A percentile compares a stretch with the other conserved stretches of the same genome.
phyloP scores from a whole-genome alignment of 495 filamentous ascomycete species.

The Penicillium macrosclerotiorum region DNA sequence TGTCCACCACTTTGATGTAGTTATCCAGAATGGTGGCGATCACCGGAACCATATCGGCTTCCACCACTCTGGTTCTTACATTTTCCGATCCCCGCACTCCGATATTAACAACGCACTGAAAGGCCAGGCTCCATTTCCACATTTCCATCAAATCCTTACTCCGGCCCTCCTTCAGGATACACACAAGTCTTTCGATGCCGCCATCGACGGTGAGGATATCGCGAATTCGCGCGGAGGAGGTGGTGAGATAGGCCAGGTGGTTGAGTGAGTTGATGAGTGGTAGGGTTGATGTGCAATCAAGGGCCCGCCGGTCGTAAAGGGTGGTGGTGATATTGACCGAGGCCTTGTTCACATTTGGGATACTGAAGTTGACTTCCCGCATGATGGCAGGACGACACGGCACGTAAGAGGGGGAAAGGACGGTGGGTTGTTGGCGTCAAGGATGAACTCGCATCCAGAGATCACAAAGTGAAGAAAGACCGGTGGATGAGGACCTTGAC shows the following conservation, averaged over 20 bases:
- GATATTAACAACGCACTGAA: constrained; percentile 98
- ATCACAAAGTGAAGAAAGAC: constrained; percentile 5
- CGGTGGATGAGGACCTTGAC: constrained; percentile 24
- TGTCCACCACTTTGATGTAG: constrained; percentile 94
- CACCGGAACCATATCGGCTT: constrained; percentile 98
- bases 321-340: constrained; percentile 98
- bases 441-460: constrained; percentile 13
- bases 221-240: constrained; percentile 94
- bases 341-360: constrained; percentile 99
- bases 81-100: constrained; percentile 92
- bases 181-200: constrained; percentile 91
- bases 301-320: constrained; percentile 92
- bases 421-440: constrained; percentile 6
- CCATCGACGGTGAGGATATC: constrained; percentile 98
- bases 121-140: constrained; percentile 99
- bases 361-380: constrained; percentile 99
- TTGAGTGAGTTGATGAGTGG: constrained; percentile 98
- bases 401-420: constrained; percentile 3
- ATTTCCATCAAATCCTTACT: constrained; percentile 98
- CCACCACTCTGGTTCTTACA: constrained; percentile 91
- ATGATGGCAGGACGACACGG: constrained; percentile 52
- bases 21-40: constrained; percentile 99
- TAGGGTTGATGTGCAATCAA: constrained; percentile 96
- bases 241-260: constrained; percentile 96
- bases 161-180: constrained; percentile 94